Base-by-base conservation (phyloP, 164 flowering plant species). In the Vitis cinerea region DNA sequence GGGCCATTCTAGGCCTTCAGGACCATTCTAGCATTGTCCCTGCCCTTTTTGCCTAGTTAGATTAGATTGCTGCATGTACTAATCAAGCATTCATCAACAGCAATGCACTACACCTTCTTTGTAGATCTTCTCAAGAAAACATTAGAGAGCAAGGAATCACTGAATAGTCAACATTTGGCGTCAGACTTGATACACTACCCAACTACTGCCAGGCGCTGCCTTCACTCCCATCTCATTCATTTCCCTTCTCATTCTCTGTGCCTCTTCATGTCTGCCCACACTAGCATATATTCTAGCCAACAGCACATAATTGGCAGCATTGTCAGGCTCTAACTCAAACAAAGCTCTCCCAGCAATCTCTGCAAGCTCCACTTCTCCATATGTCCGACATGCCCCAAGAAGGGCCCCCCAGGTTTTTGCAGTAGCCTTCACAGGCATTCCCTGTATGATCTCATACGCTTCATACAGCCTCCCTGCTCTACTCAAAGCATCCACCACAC, bases 401-500 rank as follows among this genome's bases (percentile, higher is more conserved):
- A 90, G 78, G 10, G 97, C 97, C 50, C 97, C 93, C 97, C 91
- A 90, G 61, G 90, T 89, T 75, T 86, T 88, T 12, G 82, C 92
- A 61, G 90, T 87, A 47, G 76, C 84, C 69, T 75, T 82, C 67
- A 80, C 72, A 1, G 88, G 86, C 93, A 88, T 90, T 66, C 72
- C 81, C 50, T 64, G 72, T 50, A 88, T 75, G 10, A 90, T 75
- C 50, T 85, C 80, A 68, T 87, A 79, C 1, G 97, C 97, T 65
- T 90, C 93, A 14, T 74, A 5, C 63, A 90, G 71, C 67, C 89
- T 82, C 72, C 93, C 97, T 14, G 86, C 88, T 59, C 93, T 79
- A 63, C 93, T 79, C 78, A 90, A 74, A 58, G 76, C 90, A 77
- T 90, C 97, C 11, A 90, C 85, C 66, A 90, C 72, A 77, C 92